Conservation (phyloP, 2,329 filamentous ascomycete genomes). For the Allantophomopsis lycopodina region DNA sequence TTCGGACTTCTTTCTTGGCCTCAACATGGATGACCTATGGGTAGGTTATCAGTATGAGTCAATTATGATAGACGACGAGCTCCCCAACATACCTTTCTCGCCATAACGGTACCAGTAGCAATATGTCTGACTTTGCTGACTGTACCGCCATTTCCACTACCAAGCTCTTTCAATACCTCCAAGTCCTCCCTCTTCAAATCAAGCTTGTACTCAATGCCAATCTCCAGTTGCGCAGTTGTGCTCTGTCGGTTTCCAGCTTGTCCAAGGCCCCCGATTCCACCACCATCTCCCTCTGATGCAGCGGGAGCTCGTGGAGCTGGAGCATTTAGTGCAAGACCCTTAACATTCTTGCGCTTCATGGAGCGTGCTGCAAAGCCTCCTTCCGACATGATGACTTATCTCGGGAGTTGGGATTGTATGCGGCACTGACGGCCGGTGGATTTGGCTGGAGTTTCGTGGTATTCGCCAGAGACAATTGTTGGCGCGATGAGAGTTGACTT, state of each 20-base stretch:
- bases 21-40: conserved; percentile 89
- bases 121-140: conserved; percentile 97
- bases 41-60: background rate
- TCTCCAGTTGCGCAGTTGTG: conserved; percentile 63
- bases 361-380: conserved; percentile 56
- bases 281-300: conserved; percentile 58
- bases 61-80: background rate
- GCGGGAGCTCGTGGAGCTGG: conserved; percentile 58
- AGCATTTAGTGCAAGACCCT: conserved; percentile 79
- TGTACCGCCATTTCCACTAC: conserved; percentile 91
- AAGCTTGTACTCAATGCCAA: conserved; percentile 92
- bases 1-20: conserved; percentile 92
- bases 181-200: conserved; percentile 87
- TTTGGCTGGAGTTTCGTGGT: too few relatives aligned
- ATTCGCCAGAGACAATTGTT: too few relatives aligned
- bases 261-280: conserved; percentile 44
- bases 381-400: conserved; percentile 32
- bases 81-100: conserved; percentile 62
- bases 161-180: conserved; percentile 85
- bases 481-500: too few relatives aligned
- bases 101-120: conserved; percentile 92
- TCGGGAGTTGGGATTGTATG: too few relatives aligned
- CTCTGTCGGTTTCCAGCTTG: conserved; percentile 41
- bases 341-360: conserved; percentile 98
- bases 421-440: too few relatives aligned